Base-by-base conservation (phyloP, 2,329 filamentous ascomycete genomes). In the Aspergillus sp. region DNA sequence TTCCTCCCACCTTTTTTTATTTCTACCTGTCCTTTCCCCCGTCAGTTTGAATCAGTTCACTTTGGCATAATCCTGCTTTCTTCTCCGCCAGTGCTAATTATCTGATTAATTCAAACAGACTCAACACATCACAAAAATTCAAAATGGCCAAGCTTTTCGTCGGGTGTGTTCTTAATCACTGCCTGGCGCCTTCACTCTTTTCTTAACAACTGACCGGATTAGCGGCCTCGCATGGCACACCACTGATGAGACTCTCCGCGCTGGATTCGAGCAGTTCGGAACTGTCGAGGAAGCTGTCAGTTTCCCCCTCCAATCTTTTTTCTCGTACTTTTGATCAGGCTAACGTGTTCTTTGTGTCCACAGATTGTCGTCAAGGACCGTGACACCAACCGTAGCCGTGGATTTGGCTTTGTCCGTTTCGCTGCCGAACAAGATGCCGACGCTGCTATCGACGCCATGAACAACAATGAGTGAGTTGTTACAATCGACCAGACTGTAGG, bases 191-290 rank as follows among this genome's bases (percentile, higher is more conserved):
- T 27, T 38, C 40, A 34, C 41, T 31, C 41, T 43, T 44, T 39
- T 40, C 54, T 59, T 46, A 55, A 48, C 43, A 39, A 47, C 40
- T 43, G 10, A 41, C 30, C 34, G 13, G 35, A 49, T 19, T 44
- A 95, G 91, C 65, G 93, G 93, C 79, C 89, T 98, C 58, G 89
- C 93, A 62, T 98, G 93, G 93, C 90, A 96, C 75, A 98, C 93
- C 53, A 90, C 94, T 70, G 91, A 97, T 72, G 72, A 74, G 36
- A 90, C 88, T 56, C 77, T 98, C 54, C 86, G 88, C 63, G 75
- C 85, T 65, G 95, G 95, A 71, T 98, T 98, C 68, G 85, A 91
- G 68, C 85, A 93, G 69, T 96, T 88, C 64, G 91, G 91, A 48
- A 75, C 77, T 34, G 86, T 98, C 56, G 90, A 96, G 68, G 91